Percentiles rank a stretch among this genome's conserved stretches.
Evolutionary conservation across 192 early-diverging fungal genomes (phyloP).

Genomic region (Coemansia sp.): DNA sequence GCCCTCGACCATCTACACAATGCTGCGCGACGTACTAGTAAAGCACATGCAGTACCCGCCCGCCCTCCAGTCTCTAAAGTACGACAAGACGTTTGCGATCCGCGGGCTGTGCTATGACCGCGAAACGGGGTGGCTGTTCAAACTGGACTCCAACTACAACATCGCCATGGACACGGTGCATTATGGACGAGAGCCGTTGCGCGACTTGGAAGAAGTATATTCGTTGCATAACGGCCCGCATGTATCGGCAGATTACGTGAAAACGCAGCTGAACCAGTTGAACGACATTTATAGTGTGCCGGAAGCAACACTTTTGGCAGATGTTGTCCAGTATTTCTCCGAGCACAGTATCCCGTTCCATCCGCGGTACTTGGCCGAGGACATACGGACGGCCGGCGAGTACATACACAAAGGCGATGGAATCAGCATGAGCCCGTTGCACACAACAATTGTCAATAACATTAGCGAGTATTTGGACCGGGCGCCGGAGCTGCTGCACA

Average conservation of each 20-base stretch:
- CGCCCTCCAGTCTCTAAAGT: slow-evolving; percentile 41
- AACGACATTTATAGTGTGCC: slow-evolving; percentile 65
- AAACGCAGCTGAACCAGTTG: slow-evolving; percentile 59
- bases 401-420: slow-evolving; percentile 57
- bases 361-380: slow-evolving; percentile 63
- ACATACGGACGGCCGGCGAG: slow-evolving; percentile 55
- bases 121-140: slow-evolving; percentile 66
- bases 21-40: slow-evolving; percentile 59
- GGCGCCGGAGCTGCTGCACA: slow-evolving; percentile 54
- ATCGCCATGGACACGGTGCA: slow-evolving; percentile 59
- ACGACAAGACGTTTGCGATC: slow-evolving; percentile 62
- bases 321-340: slow-evolving; percentile 62
- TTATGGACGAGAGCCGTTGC: slow-evolving; percentile 59
- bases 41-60: slow-evolving; percentile 58
- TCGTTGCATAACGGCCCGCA: slow-evolving; percentile 60
- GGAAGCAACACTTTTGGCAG: slow-evolving; percentile 58
- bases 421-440: slow-evolving; percentile 54
- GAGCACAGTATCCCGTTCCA: slow-evolving; percentile 61
- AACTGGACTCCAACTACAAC: slow-evolving; percentile 63
- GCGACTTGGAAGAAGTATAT: slow-evolving; percentile 56
- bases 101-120: slow-evolving; percentile 61
- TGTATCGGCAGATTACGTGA: slow-evolving; percentile 59
- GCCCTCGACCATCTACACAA: slow-evolving; percentile 60
- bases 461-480: slow-evolving; percentile 55
- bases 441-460: slow-evolving; percentile 50